phyloP scores from a whole-genome alignment of 345 rosid species.

The Rhizophora mangle region DNA sequence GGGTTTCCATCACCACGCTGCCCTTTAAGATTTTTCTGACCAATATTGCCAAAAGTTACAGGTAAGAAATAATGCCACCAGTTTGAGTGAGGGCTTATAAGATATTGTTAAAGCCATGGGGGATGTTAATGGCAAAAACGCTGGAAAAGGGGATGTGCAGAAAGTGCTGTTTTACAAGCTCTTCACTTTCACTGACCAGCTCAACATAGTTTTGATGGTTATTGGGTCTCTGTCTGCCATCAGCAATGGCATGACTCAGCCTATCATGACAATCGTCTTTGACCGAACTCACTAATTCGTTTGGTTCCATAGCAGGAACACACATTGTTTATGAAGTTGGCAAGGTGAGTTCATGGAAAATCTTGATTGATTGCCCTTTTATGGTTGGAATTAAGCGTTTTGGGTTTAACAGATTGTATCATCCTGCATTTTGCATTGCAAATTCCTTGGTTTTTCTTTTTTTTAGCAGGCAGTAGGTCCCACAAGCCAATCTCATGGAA shows the following conservation, averaged over 20 bases:
- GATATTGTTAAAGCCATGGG: not conserved
- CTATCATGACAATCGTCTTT: constrained; percentile 49
- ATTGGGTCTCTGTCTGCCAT: constrained; percentile 40
- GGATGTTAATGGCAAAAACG: not conserved
- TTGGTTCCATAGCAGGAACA: constrained; percentile 12
- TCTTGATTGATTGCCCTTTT: too few relatives aligned
- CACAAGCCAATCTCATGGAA: too few relatives aligned
- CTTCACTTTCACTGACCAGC: constrained; percentile 54
- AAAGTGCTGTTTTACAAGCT: constrained; percentile 58
- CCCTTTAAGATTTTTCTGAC: too few relatives aligned
- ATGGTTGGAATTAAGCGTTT: not conserved
- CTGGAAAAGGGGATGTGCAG: constrained; percentile 9
- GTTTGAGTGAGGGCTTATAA: too few relatives aligned
- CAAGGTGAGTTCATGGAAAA: constrained; percentile 35
- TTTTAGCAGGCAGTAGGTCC: too few relatives aligned
- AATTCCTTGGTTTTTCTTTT: too few relatives aligned
- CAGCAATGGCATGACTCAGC: constrained; percentile 57
- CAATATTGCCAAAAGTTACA: too few relatives aligned
- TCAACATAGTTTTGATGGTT: constrained; percentile 43
- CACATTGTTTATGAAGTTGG: constrained; percentile 44
- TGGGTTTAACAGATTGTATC: too few relatives aligned
- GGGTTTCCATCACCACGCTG: too few relatives aligned
- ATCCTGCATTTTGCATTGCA: too few relatives aligned
- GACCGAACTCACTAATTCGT: constrained; percentile 33
- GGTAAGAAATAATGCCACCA: too few relatives aligned